Conservation (phyloP, 2,329 filamentous ascomycete genomes). For the Trematosphaeria pertusa region DNA sequence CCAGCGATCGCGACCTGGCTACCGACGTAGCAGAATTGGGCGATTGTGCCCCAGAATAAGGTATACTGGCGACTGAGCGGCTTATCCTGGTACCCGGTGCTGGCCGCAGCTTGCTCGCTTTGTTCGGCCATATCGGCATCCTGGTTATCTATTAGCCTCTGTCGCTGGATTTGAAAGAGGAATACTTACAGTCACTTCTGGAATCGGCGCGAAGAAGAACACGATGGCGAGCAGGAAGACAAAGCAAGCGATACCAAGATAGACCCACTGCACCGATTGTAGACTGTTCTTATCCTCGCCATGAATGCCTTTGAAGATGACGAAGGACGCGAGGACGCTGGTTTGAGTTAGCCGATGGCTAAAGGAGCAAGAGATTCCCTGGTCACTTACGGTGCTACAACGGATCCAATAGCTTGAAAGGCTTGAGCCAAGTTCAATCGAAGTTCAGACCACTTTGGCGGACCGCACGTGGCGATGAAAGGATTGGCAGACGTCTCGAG, state of each 20-base stretch:
- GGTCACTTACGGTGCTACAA: conserved; percentile 62
- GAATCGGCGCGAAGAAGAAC: conserved; percentile 61
- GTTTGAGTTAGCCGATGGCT: conserved; percentile 55
- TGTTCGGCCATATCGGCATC: conserved; percentile 66
- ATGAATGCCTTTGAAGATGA: conserved; percentile 62
- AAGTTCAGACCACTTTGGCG: conserved; percentile 63
- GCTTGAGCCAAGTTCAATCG: conserved; percentile 64
- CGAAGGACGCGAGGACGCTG: conserved; percentile 57
- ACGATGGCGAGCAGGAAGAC: conserved; percentile 61
- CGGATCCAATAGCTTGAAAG: conserved; percentile 63
- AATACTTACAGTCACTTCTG: conserved; percentile 55
- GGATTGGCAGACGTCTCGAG: conserved; percentile 65
- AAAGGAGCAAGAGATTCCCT: too few relatives aligned
- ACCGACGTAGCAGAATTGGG: conserved; percentile 79
- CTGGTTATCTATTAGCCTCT: background rate
- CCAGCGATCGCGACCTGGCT: conserved; percentile 64
- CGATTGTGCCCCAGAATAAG: conserved; percentile 74
- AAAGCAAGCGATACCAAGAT: conserved; percentile 65
- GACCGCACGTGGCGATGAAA: conserved; percentile 54
- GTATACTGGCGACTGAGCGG: conserved; percentile 67
- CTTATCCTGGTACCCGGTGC: conserved; percentile 41
- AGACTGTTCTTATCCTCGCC: conserved; percentile 55
- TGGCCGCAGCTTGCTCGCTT: conserved; percentile 28
- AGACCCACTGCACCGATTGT: conserved; percentile 67
- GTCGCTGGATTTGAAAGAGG: background rate